These are phyloP conservation scores for Cajanus cajan DNA, from an alignment of 306 rosid genomes.

Conservation along the genomic window DNA sequence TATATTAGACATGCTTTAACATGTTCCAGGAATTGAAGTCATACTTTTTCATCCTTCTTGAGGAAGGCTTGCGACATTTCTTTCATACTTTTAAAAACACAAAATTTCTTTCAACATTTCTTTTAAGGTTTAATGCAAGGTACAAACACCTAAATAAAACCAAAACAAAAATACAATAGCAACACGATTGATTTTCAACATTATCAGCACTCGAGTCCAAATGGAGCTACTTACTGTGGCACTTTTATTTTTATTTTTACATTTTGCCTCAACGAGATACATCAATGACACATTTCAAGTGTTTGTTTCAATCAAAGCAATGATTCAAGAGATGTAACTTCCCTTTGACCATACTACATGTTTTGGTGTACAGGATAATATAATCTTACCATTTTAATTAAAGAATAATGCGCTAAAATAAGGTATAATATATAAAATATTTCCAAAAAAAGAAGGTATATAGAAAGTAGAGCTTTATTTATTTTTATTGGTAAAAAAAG, in stretches of 20 bases:
- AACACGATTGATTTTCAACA: not conserved
- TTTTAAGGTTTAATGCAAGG: not conserved
- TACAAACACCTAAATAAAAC: not conserved
- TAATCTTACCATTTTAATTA: not conserved
- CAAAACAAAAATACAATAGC: not conserved
- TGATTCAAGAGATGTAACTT: not conserved
- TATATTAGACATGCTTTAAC: not conserved
- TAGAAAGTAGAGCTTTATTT: too few species aligned
- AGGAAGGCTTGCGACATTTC: not conserved
- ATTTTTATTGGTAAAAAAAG: too few species aligned
- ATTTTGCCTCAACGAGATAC: too few species aligned
- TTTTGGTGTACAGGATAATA: not conserved
- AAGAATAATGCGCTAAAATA: not conserved
- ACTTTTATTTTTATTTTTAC: too few species aligned
- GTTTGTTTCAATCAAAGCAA: not conserved
- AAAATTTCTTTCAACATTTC: not conserved
- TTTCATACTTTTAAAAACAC: not conserved
- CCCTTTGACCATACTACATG: not conserved
- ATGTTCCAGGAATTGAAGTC: not conserved
- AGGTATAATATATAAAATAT: not conserved
- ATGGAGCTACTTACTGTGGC: not conserved
- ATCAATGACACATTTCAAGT: not conserved
- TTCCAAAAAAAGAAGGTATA: too few species aligned
- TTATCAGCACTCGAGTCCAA: not conserved
- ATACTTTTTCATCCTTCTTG: not conserved